Conservation (phyloP, 495 filamentous ascomycete species). For the Penicillium diatomitis region DNA sequence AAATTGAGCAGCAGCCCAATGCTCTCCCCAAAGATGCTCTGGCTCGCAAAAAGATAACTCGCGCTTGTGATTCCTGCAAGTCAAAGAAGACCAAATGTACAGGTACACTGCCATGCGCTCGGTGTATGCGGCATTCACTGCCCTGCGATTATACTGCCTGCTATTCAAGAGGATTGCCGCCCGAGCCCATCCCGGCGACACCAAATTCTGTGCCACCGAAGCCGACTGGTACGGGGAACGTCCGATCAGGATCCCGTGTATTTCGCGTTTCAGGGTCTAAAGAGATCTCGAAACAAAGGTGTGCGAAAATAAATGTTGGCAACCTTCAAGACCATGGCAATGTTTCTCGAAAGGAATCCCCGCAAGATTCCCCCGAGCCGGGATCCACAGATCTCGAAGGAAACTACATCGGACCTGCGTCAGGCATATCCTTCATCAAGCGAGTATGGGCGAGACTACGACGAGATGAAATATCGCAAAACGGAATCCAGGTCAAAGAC, state of each 20-base stretch:
- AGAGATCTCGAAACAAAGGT: too few relatives aligned
- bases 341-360: constrained; percentile 9
- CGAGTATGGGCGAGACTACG: constrained; percentile 37
- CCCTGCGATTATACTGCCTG: constrained; percentile 36
- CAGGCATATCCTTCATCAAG: constrained; percentile 38
- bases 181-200: constrained; percentile 28
- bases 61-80: constrained; percentile 42
- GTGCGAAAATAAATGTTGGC: not conserved
- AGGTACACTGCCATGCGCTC: constrained; percentile 34
- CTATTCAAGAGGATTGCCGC: constrained; percentile 37
- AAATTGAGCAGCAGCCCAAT: not conserved
- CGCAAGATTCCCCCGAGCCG: constrained; percentile 35
- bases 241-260: constrained; percentile 3
- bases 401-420: constrained; percentile 38
- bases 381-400: constrained; percentile 39
- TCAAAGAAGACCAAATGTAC: constrained; percentile 38
- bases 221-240: not conserved
- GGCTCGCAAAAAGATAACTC: constrained; percentile 34
- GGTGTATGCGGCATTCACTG: constrained; percentile 31
- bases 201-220: constrained; percentile 3
- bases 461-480: constrained; percentile 29
- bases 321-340: constrained; percentile 1
- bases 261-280: too few relatives aligned
- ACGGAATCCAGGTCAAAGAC: constrained; percentile 25
- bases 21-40: constrained; percentile 12